Evolutionary conservation across 257 asterid genomes (phyloP), one percentile per base, ranked within the genome.

Genomic region (Phtheirospermum japonicum): DNA sequence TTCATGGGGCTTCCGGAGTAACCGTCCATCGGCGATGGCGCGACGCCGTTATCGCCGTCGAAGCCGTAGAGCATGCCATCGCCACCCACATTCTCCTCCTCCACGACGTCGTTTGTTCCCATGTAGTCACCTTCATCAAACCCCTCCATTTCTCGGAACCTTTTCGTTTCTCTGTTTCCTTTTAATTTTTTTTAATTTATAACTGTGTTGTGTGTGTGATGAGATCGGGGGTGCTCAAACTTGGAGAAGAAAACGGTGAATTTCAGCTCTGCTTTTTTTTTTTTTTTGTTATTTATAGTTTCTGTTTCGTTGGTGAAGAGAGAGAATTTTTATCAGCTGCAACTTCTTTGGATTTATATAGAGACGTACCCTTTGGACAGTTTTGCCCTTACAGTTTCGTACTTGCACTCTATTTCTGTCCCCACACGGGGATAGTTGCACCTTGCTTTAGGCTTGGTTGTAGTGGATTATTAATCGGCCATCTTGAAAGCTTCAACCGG

Each of bases 71-170:
- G 67, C 62, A 74, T 79, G 74, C 40, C 87, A 16, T 75, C 75
- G 59, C 69, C 70, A 8, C 50, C 73, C 8, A 68, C 26, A 63
- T 64, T 61, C 37, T 69, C 82, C 23, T 73, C 89, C 31, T 66
- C 85, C 43, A 12, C 73, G 59, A 14, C 73, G 66, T 57, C 82
- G 61, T 70, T 64, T 18, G 68, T 11, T 19, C 68, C 75, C 5
- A 14, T 62, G 69, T 30, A 79, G 2, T 63, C 67, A 6, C 72
- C 75, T 17, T 83, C 83, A 40, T 82, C 88, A 30, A 82, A 82
- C 4, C 83, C 76, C 39, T 79, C 87, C 96, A 86, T 86, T 64
- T 8, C 31, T 20, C 14, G 4, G 26, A 60, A 28, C 16, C 19
- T 7, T n/a, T 6, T 40, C 6, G 4, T 3, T 20, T 53, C 2